Conservation (phyloP, 2,329 filamentous ascomycete species). For the Sclerotinia minor region DNA sequence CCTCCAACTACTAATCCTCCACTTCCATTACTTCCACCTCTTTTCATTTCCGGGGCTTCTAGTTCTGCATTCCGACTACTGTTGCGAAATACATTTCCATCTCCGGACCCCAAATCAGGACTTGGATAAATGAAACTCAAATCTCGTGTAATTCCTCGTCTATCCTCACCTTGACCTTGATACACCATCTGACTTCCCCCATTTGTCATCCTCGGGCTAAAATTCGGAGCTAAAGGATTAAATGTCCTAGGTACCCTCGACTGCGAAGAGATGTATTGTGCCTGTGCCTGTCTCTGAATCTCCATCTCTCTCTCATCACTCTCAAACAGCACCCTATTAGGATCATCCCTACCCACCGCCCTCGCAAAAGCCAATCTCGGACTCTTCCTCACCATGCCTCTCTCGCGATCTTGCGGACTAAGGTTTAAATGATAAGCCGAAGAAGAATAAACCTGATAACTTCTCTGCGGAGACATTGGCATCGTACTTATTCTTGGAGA, state of each 20-base stretch:
- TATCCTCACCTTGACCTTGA: background rate
- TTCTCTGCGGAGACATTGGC: slow-evolving; percentile 26
- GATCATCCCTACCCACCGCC: background rate
- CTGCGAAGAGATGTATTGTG: background rate
- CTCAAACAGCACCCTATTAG: background rate
- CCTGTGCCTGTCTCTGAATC: background rate
- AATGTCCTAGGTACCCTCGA: slow-evolving; percentile 6
- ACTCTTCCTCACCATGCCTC: slow-evolving; percentile 28
- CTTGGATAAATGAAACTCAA: slow-evolving; percentile 12
- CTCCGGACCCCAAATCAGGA: background rate
- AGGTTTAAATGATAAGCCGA: background rate
- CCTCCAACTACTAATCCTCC: slow-evolving; percentile 29
- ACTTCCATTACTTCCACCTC: slow-evolving; percentile 27
- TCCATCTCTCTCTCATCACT: background rate
- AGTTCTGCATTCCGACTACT: background rate
- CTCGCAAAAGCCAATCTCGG: slow-evolving; percentile 32
- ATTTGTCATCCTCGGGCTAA: slow-evolving; percentile 2
- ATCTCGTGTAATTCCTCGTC: background rate
- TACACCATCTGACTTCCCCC: background rate
- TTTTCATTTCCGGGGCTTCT: slow-evolving; percentile 24
- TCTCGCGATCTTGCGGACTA: slow-evolving; percentile 6
- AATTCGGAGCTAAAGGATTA: slow-evolving; percentile 2
- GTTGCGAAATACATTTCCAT: background rate
- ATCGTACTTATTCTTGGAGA: slow-evolving; percentile 27
- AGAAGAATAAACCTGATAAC: slow-evolving; percentile 35